Evolutionary conservation across 2,329 filamentous ascomycete genomes (phyloP).

Genomic region (Lecanicillium sp.): DNA sequence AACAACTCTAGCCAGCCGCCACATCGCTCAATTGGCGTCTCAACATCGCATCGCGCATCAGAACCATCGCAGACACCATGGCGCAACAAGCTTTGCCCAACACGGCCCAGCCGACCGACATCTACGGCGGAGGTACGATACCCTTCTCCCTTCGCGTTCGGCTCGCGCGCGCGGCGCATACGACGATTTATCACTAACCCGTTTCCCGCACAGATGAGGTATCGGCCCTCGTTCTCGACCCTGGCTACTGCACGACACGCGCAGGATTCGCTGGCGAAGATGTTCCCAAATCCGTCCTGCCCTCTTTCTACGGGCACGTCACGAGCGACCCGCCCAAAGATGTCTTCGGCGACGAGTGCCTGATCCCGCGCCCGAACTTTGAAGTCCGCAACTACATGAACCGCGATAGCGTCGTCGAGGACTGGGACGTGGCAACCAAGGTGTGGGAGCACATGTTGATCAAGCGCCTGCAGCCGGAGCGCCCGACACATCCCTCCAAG

Average conservation of each 20-base stretch:
- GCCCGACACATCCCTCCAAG: slow-evolving; percentile 61
- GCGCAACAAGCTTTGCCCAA: slow-evolving; percentile 51
- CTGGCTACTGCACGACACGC: slow-evolving; percentile 84
- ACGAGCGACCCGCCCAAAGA: slow-evolving; percentile 42
- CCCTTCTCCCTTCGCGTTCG: slow-evolving; percentile 14
- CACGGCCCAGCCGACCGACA: slow-evolving; percentile 53
- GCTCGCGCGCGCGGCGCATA: slow-evolving; percentile 7
- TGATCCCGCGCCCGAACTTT: slow-evolving; percentile 68
- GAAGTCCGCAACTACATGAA: slow-evolving; percentile 91
- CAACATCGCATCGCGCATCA: slow-evolving; percentile 12
- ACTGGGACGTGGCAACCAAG: slow-evolving; percentile 87
- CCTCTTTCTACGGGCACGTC: slow-evolving; percentile 75
- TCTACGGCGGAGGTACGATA: slow-evolving; percentile 56
- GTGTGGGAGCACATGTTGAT: slow-evolving; percentile 93
- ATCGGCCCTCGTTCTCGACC: slow-evolving; percentile 91
- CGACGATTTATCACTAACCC: slow-evolving; percentile 6
- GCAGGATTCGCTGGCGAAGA: slow-evolving; percentile 98
- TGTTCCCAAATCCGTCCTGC: slow-evolving; percentile 86
- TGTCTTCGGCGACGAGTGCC: slow-evolving; percentile 85
- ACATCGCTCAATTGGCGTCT: slow-evolving; percentile 22
- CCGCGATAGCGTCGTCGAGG: slow-evolving; percentile 82
- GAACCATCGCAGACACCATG: slow-evolving; percentile 33
- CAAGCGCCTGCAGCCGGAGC: slow-evolving; percentile 75
- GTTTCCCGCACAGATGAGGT: slow-evolving; percentile 75
- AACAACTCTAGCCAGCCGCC: slow-evolving; percentile 16